These are phyloP conservation scores for Russula griseocarnosa DNA, from an alignment of 768 basidiomycete genomes.

Conservation along the genomic window DNA sequence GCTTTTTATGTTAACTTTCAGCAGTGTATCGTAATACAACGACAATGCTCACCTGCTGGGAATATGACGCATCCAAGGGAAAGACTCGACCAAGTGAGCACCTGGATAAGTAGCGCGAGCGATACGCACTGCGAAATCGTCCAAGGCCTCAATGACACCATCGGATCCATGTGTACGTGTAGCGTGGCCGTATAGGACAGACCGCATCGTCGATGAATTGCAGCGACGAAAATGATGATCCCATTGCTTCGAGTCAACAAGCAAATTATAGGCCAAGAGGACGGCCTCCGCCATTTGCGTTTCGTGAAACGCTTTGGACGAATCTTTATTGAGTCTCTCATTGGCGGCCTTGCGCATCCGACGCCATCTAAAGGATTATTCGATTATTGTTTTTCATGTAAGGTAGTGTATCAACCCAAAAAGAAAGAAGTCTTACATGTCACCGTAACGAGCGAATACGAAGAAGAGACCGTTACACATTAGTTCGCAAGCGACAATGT, in stretches of 20 bases:
- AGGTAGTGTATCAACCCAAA: not conserved
- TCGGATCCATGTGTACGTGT: not conserved
- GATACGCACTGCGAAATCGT: not conserved
- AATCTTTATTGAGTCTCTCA: no score
- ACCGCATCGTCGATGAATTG: no score
- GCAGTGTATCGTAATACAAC: no score
- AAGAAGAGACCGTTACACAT: not conserved
- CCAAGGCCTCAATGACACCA: not conserved
- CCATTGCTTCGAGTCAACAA: no score
- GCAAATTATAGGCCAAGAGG: no score
- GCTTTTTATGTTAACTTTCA: not conserved
- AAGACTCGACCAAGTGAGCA: not conserved
- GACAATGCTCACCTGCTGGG: not conserved
- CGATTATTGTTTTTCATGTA: no score
- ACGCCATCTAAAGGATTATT: no score
- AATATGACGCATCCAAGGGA: not conserved
- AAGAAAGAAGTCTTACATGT: not conserved
- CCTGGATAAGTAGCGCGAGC: not conserved
- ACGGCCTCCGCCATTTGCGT: no score
- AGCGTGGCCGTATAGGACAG: no score
- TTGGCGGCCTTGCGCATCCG: no score
- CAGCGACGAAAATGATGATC: no score
- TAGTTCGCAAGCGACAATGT: not conserved
- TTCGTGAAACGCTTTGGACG: no score
- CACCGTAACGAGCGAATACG: not conserved